Conservation (phyloP, 768 basidiomycete genomes). For the Boletus huronensis region DNA sequence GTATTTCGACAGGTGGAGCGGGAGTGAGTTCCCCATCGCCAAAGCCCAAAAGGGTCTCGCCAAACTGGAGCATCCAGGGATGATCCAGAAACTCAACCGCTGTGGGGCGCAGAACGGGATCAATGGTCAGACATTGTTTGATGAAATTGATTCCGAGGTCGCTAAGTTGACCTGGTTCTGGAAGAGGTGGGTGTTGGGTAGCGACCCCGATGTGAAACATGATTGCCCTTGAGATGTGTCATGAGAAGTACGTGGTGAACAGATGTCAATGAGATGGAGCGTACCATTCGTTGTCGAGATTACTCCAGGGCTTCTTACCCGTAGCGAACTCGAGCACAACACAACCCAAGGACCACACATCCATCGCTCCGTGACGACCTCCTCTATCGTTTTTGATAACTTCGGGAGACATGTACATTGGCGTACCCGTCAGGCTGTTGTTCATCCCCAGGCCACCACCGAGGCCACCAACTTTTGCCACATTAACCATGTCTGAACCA, state of each 20-base stretch:
- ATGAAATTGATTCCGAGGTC: slow-evolving; percentile 91
- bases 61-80: slow-evolving; percentile 85
- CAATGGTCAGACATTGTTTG: slow-evolving; percentile 85
- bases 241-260: neutral
- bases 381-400: slow-evolving; percentile 91
- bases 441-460: slow-evolving; percentile 50
- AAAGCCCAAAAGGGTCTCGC: slow-evolving; percentile 64
- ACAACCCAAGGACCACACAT: slow-evolving; percentile 97
- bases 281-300: slow-evolving; percentile 98
- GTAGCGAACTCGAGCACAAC: slow-evolving; percentile 97
- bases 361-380: slow-evolving; percentile 92
- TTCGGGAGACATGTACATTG: slow-evolving; percentile 99
- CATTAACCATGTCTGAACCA: slow-evolving; percentile 39
- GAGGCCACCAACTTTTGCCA: slow-evolving; percentile 34
- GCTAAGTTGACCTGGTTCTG: slow-evolving; percentile 86
- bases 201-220: slow-evolving; percentile 99
- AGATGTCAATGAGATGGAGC: slow-evolving; percentile 14
- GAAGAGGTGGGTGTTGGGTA: slow-evolving; percentile 93
- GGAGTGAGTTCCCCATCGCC: slow-evolving; percentile 60
- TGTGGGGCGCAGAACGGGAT: slow-evolving; percentile 77
- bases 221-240: slow-evolving; percentile 71
- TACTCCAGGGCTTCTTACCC: slow-evolving; percentile 97
- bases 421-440: slow-evolving; percentile 93
- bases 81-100: slow-evolving; percentile 84
- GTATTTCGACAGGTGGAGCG: slow-evolving; percentile 43